These are phyloP conservation scores for Sanguinoderma infundibulare DNA, from an alignment of 1,284 basidiomycete species.

Conservation along the genomic window DNA sequence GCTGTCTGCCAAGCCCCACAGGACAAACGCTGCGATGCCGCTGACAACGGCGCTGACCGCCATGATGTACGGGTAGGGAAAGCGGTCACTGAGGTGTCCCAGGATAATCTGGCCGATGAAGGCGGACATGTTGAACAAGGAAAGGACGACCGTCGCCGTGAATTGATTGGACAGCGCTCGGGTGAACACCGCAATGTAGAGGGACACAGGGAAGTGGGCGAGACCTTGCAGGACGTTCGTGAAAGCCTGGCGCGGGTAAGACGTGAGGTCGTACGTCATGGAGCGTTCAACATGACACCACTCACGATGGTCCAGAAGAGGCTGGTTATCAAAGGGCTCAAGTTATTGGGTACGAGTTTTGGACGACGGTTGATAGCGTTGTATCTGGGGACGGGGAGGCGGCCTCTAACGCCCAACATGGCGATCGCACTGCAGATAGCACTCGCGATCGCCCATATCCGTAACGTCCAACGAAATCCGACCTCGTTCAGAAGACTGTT, in stretches of 20 bases:
- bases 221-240: conserved; percentile 31
- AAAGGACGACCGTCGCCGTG: conserved; percentile 29
- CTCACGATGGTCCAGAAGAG: conserved; percentile 31
- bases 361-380: conserved; percentile 19
- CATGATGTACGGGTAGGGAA: conserved; percentile 32
- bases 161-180: conserved; percentile 24
- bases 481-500: conserved; percentile 26
- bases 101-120: conserved; percentile 32
- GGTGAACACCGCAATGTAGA: conserved; percentile 33
- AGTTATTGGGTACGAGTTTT: conserved; percentile 26
- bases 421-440: conserved; percentile 24
- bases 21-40: conserved; percentile 30
- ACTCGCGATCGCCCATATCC: conserved; percentile 27
- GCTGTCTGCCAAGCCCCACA: conserved; percentile 33
- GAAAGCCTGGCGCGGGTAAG: conserved; percentile 9
- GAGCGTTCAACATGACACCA: not conserved
- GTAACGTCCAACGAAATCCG: conserved; percentile 32
- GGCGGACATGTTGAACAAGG: conserved; percentile 32
- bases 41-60: conserved; percentile 26
- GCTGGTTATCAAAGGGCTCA: conserved; percentile 28
- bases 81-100: conserved; percentile 30
- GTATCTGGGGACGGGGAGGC: conserved; percentile 28
- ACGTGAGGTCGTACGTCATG: too few relatives aligned
- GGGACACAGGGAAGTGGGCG: conserved; percentile 34
- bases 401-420: conserved; percentile 25